These are phyloP conservation scores for Pseudonectria buxi DNA, from an alignment of 2,329 filamentous ascomycete genomes.

Conservation along the genomic window DNA sequence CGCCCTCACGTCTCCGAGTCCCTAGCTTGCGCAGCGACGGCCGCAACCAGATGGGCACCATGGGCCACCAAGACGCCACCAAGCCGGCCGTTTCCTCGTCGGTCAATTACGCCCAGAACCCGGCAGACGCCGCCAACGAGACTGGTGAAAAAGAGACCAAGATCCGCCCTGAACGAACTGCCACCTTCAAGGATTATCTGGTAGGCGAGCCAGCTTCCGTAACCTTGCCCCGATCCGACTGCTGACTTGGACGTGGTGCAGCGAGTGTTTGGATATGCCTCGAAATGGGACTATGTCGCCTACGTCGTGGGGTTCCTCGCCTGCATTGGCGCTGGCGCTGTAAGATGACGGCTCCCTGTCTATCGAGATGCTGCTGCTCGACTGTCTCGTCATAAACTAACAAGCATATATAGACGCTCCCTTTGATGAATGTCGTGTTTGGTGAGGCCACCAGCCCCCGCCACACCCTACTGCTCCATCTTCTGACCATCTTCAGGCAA, in stretches of 20 bases:
- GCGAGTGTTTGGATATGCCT: slow-evolving; percentile 49
- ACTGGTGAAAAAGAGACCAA: slow-evolving; percentile 27
- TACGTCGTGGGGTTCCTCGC: slow-evolving; percentile 41
- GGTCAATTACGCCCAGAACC: slow-evolving; percentile 8
- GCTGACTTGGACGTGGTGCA: slow-evolving; percentile 13
- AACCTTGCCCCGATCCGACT: not conserved
- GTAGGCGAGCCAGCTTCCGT: slow-evolving; percentile 11
- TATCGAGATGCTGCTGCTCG: not conserved
- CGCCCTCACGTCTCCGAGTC: no score
- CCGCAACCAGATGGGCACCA: slow-evolving; percentile 8
- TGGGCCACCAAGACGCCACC: slow-evolving; percentile 3
- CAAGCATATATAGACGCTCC: slow-evolving; percentile 35
- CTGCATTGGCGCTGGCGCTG: slow-evolving; percentile 44
- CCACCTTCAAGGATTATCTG: slow-evolving; percentile 39
- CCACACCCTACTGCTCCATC: no score
- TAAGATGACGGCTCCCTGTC: slow-evolving; percentile 2
- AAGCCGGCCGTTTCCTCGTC: not conserved
- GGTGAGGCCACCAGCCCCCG: slow-evolving; percentile 27
- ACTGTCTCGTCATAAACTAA: not conserved
- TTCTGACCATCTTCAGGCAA: slow-evolving; percentile 23
- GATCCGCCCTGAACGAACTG: slow-evolving; percentile 37
- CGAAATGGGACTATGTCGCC: slow-evolving; percentile 43
- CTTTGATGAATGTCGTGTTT: slow-evolving; percentile 54
- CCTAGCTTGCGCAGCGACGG: no score
- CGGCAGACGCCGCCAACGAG: slow-evolving; percentile 16